Evolutionary conservation across 2,329 filamentous ascomycete genomes (phyloP).

Genomic region (Coniosporium tulheliwenetii): DNA sequence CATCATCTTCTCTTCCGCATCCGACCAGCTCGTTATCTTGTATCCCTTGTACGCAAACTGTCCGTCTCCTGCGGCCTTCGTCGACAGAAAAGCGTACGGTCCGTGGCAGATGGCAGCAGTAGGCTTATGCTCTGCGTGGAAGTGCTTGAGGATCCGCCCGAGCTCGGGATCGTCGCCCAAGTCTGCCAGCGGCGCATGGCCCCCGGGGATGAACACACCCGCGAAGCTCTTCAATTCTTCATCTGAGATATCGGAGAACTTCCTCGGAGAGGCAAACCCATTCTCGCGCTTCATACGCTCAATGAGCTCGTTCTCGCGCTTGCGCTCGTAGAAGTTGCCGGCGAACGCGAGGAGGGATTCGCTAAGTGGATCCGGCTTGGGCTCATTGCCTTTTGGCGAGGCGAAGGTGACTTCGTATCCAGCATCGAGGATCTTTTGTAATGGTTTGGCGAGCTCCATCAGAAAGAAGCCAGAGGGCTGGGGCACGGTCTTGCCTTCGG

Average conservation of each 20-base stretch:
- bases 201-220: conserved; percentile 29
- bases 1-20: conserved; percentile 30
- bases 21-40: conserved; percentile 28
- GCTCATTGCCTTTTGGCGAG: conserved; percentile 26
- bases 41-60: conserved; percentile 30
- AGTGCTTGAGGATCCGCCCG: conserved; percentile 25
- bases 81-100: conserved; percentile 28
- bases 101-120: conserved; percentile 32
- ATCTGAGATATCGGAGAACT: conserved; percentile 23
- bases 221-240: conserved; percentile 22
- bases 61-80: conserved; percentile 17
- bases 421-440: conserved; percentile 19
- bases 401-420: conserved; percentile 29
- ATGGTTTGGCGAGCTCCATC: conserved; percentile 22
- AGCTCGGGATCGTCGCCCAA: conserved; percentile 25
- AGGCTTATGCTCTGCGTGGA: conserved; percentile 24
- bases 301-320: conserved; percentile 23
- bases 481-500: conserved; percentile 10
- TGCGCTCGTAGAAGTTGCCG: conserved; percentile 29
- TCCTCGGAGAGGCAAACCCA: conserved; percentile 21
- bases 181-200: conserved; percentile 28
- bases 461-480: conserved; percentile 22
- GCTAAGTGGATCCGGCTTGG: conserved; percentile 25
- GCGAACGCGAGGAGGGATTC: conserved; percentile 25
- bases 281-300: conserved; percentile 30